Conservation (phyloP, 108 stramenopile genomes). For the Discostella stelligeroides region DNA sequence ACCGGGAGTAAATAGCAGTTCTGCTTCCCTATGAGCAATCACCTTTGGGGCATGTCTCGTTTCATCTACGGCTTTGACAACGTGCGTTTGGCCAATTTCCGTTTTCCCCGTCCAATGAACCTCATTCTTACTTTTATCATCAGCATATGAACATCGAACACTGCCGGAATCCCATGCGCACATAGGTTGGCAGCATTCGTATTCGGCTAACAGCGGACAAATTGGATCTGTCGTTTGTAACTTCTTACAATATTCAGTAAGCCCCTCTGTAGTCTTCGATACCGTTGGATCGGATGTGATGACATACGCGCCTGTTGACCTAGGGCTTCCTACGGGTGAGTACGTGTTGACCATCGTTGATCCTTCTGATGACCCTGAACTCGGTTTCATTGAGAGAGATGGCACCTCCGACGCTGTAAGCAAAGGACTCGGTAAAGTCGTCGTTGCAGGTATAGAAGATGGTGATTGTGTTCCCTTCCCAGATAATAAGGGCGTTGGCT, state of each 20-base stretch:
- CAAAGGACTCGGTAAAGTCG: too few relatives aligned
- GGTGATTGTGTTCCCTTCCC: too few relatives aligned
- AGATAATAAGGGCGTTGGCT: too few relatives aligned
- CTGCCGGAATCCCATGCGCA: constrained; percentile 11
- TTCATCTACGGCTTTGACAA: constrained; percentile 20
- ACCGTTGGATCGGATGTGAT: neutral
- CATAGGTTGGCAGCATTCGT: constrained; percentile 15
- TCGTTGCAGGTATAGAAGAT: too few relatives aligned
- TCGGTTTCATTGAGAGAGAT: too few relatives aligned
- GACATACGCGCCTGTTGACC: neutral
- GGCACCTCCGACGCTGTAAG: too few relatives aligned
- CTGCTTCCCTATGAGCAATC: constrained; percentile 29
- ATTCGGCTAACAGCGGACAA: constrained; percentile 2
- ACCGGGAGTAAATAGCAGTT: constrained; percentile 26
- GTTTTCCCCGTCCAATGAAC: constrained; percentile 14
- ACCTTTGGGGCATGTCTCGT: constrained; percentile 13
- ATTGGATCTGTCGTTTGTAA: neutral
- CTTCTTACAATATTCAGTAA: too few relatives aligned
- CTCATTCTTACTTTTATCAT: constrained; percentile 2
- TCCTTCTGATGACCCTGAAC: too few relatives aligned
- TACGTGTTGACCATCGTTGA: too few relatives aligned
- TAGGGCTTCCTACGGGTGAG: too few relatives aligned
- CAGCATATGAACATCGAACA: neutral
- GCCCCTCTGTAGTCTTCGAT: neutral
- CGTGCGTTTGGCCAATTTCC: constrained; percentile 25